phyloP scores from a whole-genome alignment of 495 filamentous ascomycete genomes.

The Lophium mytilinum region DNA sequence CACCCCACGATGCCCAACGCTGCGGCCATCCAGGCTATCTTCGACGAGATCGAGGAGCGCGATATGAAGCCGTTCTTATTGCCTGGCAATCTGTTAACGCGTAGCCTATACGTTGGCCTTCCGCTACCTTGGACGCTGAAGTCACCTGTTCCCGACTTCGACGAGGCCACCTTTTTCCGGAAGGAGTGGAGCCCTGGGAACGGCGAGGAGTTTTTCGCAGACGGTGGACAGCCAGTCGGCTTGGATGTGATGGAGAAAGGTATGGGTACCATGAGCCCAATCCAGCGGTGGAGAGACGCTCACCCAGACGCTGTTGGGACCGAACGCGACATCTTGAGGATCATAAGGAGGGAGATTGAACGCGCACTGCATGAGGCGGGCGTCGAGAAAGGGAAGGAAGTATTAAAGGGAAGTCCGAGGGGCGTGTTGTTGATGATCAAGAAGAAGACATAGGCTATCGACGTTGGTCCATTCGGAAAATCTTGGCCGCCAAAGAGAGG shows the following conservation, averaged over 20 bases:
- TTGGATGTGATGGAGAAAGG: constrained; percentile 34
- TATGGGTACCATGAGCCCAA: constrained; percentile 36
- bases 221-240: constrained; percentile 11
- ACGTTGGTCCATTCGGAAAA: no score
- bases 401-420: constrained; percentile 1
- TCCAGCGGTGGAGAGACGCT: constrained; percentile 44
- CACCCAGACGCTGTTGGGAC: constrained; percentile 31
- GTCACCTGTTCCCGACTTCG: constrained; percentile 35
- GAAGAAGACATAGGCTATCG: constrained; percentile 7
- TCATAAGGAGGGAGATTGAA: constrained; percentile 9
- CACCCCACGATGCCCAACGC: constrained; percentile 32
- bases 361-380: constrained; percentile 14
- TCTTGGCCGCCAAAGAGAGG: no score
- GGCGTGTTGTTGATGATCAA: constrained; percentile 19
- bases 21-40: constrained; percentile 25
- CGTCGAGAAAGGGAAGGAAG: constrained; percentile 16
- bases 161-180: constrained; percentile 33
- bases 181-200: constrained; percentile 35
- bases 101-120: constrained; percentile 37
- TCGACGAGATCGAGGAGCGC: constrained; percentile 30
- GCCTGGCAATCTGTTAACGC: constrained; percentile 34
- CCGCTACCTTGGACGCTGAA: constrained; percentile 44
- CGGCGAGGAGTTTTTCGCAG: constrained; percentile 17
- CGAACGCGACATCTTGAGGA: constrained; percentile 14
- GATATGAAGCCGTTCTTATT: constrained; percentile 31